These are phyloP conservation scores for Mycosphaerella sp. DNA, from an alignment of 2,329 filamentous ascomycete species.

Conservation along the genomic window DNA sequence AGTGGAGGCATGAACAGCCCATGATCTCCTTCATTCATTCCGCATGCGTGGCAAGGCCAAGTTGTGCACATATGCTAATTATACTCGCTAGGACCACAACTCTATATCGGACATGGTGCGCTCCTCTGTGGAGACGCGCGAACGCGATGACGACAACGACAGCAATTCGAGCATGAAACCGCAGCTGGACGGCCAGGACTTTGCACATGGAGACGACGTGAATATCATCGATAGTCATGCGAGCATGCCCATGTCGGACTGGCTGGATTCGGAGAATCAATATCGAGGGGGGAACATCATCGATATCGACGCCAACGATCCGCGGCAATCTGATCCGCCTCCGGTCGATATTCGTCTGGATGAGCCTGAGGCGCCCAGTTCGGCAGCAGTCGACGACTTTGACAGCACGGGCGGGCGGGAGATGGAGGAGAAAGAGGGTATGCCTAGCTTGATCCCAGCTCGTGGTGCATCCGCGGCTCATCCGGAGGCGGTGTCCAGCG, in stretches of 20 bases:
- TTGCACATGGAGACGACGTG: constrained; percentile 8
- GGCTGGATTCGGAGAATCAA: neutral
- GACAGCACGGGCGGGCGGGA: constrained; percentile 14
- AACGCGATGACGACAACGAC: constrained; percentile 10
- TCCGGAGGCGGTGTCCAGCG: neutral
- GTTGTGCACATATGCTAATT: neutral
- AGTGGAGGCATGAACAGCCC: neutral
- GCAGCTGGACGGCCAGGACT: constrained; percentile 10
- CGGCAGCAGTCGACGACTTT: neutral
- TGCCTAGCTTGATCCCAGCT: constrained; percentile 3
- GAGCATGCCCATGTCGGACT: neutral
- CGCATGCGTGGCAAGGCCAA: no score
- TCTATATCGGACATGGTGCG: neutral
- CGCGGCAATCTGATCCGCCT: neutral
- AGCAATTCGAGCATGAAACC: constrained; percentile 2
- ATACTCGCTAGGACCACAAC: neutral
- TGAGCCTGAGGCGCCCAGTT: neutral
- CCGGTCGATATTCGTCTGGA: constrained; percentile 12
- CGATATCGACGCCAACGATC: neutral
- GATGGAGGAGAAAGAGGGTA: constrained; percentile 25
- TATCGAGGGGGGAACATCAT: neutral
- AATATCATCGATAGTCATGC: constrained; percentile 1
- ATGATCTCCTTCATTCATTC: no score
- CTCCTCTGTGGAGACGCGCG: constrained; percentile 3
- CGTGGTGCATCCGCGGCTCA: neutral